Evolutionary conservation across 1,284 basidiomycete genomes (phyloP), one percentile per base, ranked within the genome.

Genomic region (Puccinia triticina): DNA sequence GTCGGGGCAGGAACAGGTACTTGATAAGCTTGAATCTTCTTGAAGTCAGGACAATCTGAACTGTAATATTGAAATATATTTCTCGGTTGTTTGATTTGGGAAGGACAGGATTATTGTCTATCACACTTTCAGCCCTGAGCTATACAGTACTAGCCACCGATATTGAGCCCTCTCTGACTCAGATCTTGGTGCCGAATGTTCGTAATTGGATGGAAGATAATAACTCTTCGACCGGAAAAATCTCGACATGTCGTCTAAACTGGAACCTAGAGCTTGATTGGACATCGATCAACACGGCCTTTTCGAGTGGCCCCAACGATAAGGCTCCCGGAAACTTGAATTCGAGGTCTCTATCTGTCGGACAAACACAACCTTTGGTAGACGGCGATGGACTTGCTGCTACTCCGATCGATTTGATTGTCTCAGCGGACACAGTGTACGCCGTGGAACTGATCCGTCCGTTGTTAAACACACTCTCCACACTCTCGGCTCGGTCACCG

Each of bases 351-450:
- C 4, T 23, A 23, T 50, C 78, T 0, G 23, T n/a, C 12, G 48
- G 48, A 2, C 29, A n/a, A 46, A 18, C 80, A 21, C 37, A 29
- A 7, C 59, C 37, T 37, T 64, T 12, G 14, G 69, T 21, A 77
- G 78, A n/a, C 29, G 64, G 21, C 40, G 75, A 16, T 83, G 84
- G 83, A 26, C 61, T 18, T 81, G 84, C 79, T 61, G 83, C 83
- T 37, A 91, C 91, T 0, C 76, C 76, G 12, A 92, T 93, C 88
- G 92, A 95, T 87, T 89, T 95, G 83, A 91, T 96, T 84, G 87
- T 94, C 81, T 92, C 93, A 23, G 92, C 94, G 81, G 95, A 97
- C 87, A 96, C 95, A 0, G 88, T 96, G 77, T 96, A 95, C 87
- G 87, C 89, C 43, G 86, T 89, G 0, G 88, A 89, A 11, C 91